Percentiles rank a stretch among this genome's conserved stretches.
These are phyloP conservation scores for Fusarium pseudonygamai DNA, from an alignment of 2,329 filamentous ascomycete genomes.

Conservation along the genomic window DNA sequence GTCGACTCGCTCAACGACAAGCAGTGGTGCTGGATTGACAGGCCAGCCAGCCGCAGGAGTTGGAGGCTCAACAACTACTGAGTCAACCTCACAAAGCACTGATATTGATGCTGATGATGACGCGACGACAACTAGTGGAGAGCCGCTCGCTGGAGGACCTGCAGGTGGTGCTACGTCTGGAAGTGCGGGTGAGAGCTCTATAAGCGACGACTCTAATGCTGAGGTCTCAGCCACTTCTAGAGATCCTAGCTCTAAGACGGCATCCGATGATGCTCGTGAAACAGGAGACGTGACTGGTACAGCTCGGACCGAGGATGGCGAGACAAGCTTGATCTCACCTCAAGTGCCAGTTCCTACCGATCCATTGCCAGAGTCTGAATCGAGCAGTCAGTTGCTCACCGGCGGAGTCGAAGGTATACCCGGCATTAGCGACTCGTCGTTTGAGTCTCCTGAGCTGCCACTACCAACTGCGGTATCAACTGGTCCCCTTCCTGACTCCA, in stretches of 20 bases:
- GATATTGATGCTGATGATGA: rapidly evolving
- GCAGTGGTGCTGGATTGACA: background rate
- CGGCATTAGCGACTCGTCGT: background rate
- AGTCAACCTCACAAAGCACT: background rate
- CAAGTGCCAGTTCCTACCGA: background rate
- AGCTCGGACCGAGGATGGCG: background rate
- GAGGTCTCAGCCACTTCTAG: background rate
- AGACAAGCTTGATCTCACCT: background rate
- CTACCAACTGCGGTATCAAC: background rate
- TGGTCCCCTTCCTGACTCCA: background rate
- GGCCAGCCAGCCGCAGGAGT: slow-evolving; percentile 1
- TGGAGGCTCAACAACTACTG: background rate
- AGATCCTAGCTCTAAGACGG: background rate
- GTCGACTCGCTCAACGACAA: background rate
- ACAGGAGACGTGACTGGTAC: background rate
- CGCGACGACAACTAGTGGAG: background rate
- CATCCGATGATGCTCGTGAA: background rate
- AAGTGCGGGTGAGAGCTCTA: background rate
- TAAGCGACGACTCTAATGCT: rapidly evolving
- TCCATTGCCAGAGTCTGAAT: background rate
- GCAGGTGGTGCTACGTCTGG: background rate
- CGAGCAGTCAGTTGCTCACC: background rate
- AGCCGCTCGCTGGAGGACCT: background rate
- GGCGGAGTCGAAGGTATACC: background rate
- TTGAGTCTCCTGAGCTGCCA: background rate